These are phyloP conservation scores for Pelargonium hybrid DNA, from an alignment of 441 rosid species.

Conservation along the genomic window DNA sequence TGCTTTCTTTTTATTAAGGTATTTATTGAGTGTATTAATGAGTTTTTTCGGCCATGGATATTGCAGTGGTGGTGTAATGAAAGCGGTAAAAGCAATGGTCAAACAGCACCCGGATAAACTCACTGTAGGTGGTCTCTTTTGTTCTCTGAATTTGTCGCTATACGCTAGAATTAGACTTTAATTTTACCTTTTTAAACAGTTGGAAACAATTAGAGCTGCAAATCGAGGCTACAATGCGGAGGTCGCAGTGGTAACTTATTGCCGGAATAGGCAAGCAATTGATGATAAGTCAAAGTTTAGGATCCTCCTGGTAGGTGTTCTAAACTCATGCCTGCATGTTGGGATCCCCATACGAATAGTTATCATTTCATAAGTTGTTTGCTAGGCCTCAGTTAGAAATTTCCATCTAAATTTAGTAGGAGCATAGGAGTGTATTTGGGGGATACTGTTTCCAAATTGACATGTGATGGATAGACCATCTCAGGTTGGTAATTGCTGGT, in stretches of 20 bases:
- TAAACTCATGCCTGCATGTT: slow-evolving; percentile 1
- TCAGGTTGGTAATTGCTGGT: slow-evolving; percentile 59
- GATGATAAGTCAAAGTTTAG: slow-evolving; percentile 67
- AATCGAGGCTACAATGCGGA: slow-evolving; percentile 72
- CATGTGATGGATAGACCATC: slow-evolving; percentile 27
- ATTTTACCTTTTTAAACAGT: slow-evolving; percentile 29
- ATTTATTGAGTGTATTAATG: not conserved
- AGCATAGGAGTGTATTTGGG: not conserved
- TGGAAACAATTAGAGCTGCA: slow-evolving; percentile 44
- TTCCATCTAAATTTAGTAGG: not conserved
- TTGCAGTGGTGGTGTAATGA: slow-evolving; percentile 66
- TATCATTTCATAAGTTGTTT: not conserved
- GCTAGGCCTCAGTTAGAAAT: not conserved
- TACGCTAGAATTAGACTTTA: slow-evolving; percentile 9
- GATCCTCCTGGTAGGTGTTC: slow-evolving; percentile 79
- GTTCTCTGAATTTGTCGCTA: not conserved
- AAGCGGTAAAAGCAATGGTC: slow-evolving; percentile 59
- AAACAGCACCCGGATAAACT: slow-evolving; percentile 82
- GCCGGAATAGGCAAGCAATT: slow-evolving; percentile 31
- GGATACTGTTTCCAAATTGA: slow-evolving; percentile 13
- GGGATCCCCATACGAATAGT: not conserved
- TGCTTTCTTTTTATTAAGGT: not conserved
- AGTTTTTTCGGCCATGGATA: slow-evolving; percentile 4
- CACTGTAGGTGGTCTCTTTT: slow-evolving; percentile 36
- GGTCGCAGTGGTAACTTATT: slow-evolving; percentile 63